Evolutionary conservation across 2,329 filamentous ascomycete genomes (phyloP), one percentile per base, ranked within the genome.

Genomic region (Apiospora koreana): DNA sequence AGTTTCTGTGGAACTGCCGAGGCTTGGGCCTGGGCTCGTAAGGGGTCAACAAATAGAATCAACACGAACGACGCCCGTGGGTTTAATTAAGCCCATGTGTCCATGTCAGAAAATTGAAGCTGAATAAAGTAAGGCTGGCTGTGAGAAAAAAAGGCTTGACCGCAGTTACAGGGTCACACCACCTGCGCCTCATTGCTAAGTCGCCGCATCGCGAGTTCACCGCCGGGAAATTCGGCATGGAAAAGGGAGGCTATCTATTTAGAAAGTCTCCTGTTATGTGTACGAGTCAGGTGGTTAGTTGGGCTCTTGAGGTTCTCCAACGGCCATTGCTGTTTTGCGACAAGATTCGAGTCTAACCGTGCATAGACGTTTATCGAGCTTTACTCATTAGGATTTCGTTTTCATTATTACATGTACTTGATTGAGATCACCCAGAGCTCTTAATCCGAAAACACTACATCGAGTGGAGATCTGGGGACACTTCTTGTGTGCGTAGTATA

Each of bases 341-440:
- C 16, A 18, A 58, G 2, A 35, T 35, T 35, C 50, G 21, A 21
- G 8, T 38, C 9, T 35, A 38, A 6, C 7, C 28, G 16, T n/a
- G 31, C 54, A 38, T 21, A 10, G 10, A 14, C 18, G 28, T 35
- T 18, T 62, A 23, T 14, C 35, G 54, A 9, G 9, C 31, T 62
- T 38, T 10, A 38, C 31, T 38, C 9, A 38, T 62, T 62, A n/a
- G 21, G 21, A n/a, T 38, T 62, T 38, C 31, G 9, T n/a, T 62
- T 62, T 54, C 50, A 62, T 62, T 62, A 62, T 62, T 62, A 38
- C 54, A n/a, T n/a, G n/a, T n/a, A n/a, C n/a, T n/a, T n/a, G n/a
- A n/a, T 38, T 23, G 28, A 38, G 18, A 62, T 12, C 54, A 38
- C 31, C 54, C 54, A 38, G 54, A 62, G 35, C 54, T 62, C 54